phyloP scores from a whole-genome alignment of 192 early-diverging fungal genomes.

The Chytriomyces sp. region DNA sequence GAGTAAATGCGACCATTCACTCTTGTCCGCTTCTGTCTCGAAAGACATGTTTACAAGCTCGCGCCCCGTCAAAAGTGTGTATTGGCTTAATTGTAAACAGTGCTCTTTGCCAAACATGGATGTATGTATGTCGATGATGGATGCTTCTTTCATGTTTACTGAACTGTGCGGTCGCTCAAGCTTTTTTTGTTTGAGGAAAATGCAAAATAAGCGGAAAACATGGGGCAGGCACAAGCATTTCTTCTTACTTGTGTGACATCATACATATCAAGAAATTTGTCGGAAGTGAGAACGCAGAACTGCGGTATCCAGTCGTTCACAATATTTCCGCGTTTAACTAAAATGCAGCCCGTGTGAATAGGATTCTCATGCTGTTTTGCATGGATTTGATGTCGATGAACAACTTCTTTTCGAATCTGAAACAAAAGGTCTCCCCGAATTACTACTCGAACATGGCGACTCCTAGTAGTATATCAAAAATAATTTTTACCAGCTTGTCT shows the following conservation, averaged over 20 bases:
- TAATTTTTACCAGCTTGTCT: conserved; percentile 32
- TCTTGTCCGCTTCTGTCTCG: conserved; percentile 39
- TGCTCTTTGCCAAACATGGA: conserved; percentile 45
- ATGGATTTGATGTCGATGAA: conserved; percentile 30
- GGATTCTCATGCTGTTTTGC: conserved; percentile 18
- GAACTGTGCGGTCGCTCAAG: conserved; percentile 36
- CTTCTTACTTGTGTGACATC: conserved; percentile 8
- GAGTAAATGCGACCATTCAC: conserved; percentile 43
- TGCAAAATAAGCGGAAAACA: neutral
- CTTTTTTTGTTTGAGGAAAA: neutral
- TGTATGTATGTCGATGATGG: conserved; percentile 46
- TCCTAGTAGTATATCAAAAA: neutral
- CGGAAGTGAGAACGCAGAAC: conserved; percentile 17
- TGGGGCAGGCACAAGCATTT: neutral
- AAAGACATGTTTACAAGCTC: conserved; percentile 49
- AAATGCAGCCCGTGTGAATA: conserved; percentile 2
- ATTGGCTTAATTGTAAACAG: conserved; percentile 46
- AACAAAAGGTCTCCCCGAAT: neutral
- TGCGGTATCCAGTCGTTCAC: conserved; percentile 34
- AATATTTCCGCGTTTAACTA: conserved; percentile 27
- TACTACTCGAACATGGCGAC: neutral
- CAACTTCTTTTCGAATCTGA: conserved; percentile 30
- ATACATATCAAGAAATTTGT: conserved; percentile 32
- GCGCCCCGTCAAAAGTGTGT: conserved; percentile 21
- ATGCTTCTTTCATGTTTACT: conserved; percentile 33